Evolutionary conservation across 305 asterid species (phyloP).

Genomic region (Petunia hybrid): DNA sequence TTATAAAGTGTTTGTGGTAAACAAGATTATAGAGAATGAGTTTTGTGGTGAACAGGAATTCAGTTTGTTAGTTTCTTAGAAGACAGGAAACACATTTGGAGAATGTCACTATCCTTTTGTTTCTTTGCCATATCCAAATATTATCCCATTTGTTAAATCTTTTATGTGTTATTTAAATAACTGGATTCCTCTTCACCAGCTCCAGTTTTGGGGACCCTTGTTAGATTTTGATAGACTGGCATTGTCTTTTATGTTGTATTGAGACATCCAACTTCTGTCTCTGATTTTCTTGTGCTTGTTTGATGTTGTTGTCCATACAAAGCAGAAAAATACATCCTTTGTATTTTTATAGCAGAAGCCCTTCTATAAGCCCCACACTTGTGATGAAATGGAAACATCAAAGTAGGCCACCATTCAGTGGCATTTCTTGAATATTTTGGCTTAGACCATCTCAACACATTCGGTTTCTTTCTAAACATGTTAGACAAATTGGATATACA

Average conservation of each 20-base stretch:
- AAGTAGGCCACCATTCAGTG: constrained; percentile 14
- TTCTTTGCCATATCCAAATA: constrained; percentile 29
- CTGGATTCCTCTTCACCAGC: constrained; percentile 55
- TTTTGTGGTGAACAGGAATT: constrained; percentile 54
- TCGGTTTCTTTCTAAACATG: neutral
- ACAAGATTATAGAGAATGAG: constrained; percentile 28
- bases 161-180: constrained; percentile 40
- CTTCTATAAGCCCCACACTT: constrained; percentile 11
- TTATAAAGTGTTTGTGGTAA: constrained; percentile 21
- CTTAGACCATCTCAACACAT: neutral
- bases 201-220: constrained; percentile 16
- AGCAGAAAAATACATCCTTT: constrained; percentile 27
- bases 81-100: constrained; percentile 7
- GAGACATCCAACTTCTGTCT: constrained; percentile 24
- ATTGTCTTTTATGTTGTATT: constrained; percentile 14
- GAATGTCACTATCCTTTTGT: constrained; percentile 25
- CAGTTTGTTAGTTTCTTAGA: constrained; percentile 40
- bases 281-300: constrained; percentile 19
- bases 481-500: neutral
- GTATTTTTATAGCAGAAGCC: neutral
- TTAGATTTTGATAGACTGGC: constrained; percentile 28
- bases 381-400: constrained; percentile 21
- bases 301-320: constrained; percentile 29
- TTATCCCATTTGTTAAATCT: constrained; percentile 28
- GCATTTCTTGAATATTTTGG: neutral